These are phyloP conservation scores for Colletotrichum cereale DNA, from an alignment of 2,329 filamentous ascomycete species.

Conservation along the genomic window DNA sequence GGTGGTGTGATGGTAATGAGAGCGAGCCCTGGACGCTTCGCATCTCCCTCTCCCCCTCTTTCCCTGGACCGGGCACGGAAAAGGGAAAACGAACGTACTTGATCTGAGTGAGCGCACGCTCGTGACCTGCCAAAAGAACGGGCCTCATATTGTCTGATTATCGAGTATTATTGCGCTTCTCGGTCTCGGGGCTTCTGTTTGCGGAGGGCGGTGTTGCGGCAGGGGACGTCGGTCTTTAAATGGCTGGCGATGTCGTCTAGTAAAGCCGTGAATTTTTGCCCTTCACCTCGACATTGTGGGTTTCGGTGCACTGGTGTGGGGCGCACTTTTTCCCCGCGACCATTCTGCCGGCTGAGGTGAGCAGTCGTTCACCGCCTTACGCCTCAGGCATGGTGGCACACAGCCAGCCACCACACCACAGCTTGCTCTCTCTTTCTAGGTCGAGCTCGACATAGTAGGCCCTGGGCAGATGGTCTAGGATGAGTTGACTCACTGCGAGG, in stretches of 20 bases:
- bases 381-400: slow-evolving; percentile 28
- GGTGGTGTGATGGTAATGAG: neutral
- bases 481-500: slow-evolving; percentile 21
- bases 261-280: slow-evolving; percentile 42
- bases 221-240: slow-evolving; percentile 41
- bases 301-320: slow-evolving; percentile 40
- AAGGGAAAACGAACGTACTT: slow-evolving; percentile 76
- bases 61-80: neutral
- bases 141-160: slow-evolving; percentile 83
- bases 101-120: slow-evolving; percentile 95
- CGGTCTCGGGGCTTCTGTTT: slow-evolving; percentile 35
- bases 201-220: slow-evolving; percentile 38
- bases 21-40: slow-evolving; percentile 14
- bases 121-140: slow-evolving; percentile 95
- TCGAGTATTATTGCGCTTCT: slow-evolving; percentile 39
- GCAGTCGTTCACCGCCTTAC: slow-evolving; percentile 30
- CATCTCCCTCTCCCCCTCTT: slow-evolving; percentile 31
- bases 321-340: slow-evolving; percentile 39
- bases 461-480: neutral
- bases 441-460: neutral
- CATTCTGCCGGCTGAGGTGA: slow-evolving; percentile 37
- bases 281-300: slow-evolving; percentile 41
- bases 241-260: slow-evolving; percentile 38
- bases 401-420: slow-evolving; percentile 13
- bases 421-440: neutral